phyloP scores from a whole-genome alignment of 164 flowering plant genomes.

The Litsea cubeba region DNA sequence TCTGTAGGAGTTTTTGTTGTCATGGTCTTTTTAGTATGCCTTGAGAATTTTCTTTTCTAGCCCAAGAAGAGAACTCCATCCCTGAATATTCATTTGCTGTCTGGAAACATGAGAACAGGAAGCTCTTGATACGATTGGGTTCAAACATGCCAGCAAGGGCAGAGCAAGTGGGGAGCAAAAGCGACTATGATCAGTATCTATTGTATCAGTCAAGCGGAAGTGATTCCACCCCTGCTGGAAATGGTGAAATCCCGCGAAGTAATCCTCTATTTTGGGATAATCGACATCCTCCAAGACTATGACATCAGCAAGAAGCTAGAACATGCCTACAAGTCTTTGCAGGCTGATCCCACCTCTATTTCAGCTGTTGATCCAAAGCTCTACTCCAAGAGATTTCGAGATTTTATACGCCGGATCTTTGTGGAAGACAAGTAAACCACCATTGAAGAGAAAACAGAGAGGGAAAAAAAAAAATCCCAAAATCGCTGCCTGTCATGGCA shows the following conservation, averaged over 20 bases:
- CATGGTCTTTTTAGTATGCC: not conserved
- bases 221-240: constrained; percentile 15
- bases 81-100: not conserved
- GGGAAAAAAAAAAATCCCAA: not conserved
- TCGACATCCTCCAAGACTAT: constrained; percentile 51
- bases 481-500: not conserved
- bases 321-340: constrained; percentile 86
- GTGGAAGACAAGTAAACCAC: constrained; percentile 47
- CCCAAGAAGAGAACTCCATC: not conserved
- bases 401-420: constrained; percentile 68
- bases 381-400: constrained; percentile 72
- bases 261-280: constrained; percentile 23
- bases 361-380: constrained; percentile 91
- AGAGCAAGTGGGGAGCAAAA: constrained; percentile 23
- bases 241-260: constrained; percentile 24
- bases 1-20: not conserved
- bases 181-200: constrained; percentile 18
- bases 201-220: constrained; percentile 11
- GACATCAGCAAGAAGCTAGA: constrained; percentile 48
- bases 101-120: constrained; percentile 17
- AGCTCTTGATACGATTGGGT: constrained; percentile 27
- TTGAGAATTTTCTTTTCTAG: not conserved
- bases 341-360: constrained; percentile 72
- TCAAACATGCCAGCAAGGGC: constrained; percentile 42
- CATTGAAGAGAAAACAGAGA: not conserved